Conservation (phyloP, 1,284 basidiomycete genomes). For the Tilletia setariae region DNA sequence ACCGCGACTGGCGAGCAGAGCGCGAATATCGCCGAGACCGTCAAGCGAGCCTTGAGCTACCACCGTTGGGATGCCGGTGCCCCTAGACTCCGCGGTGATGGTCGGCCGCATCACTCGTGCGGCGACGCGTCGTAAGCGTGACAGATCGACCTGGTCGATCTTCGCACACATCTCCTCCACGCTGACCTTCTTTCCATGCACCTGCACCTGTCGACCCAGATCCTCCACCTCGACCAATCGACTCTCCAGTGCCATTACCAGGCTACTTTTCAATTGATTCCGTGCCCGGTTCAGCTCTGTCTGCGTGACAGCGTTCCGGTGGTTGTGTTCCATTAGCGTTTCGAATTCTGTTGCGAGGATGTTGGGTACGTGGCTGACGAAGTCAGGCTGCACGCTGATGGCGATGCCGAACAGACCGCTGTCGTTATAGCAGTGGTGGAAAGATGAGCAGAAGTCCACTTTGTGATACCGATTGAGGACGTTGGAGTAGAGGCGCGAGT, state of each 20-base stretch:
- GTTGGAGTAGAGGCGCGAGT: constrained; percentile 93
- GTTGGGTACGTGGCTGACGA: constrained; percentile 69
- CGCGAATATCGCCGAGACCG: constrained; percentile 43
- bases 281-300: constrained; percentile 80
- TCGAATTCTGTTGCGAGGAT: constrained; percentile 77
- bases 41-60: constrained; percentile 48
- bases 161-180: constrained; percentile 86
- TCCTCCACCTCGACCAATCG: constrained; percentile 69
- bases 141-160: constrained; percentile 76
- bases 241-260: constrained; percentile 95
- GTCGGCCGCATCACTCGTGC: constrained; percentile 64
- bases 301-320: constrained; percentile 59
- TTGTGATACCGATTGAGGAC: constrained; percentile 92
- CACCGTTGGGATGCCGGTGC: constrained; percentile 42
- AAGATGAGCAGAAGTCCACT: constrained; percentile 93
- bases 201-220: constrained; percentile 70
- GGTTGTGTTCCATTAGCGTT: constrained; percentile 57
- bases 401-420: constrained; percentile 90
- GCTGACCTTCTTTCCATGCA: constrained; percentile 82
- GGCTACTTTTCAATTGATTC: constrained; percentile 88
- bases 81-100: constrained; percentile 20
- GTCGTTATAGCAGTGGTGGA: constrained; percentile 97
- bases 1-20: constrained; percentile 36
- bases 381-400: constrained; percentile 75
- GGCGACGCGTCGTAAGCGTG: constrained; percentile 71